Evolutionary conservation across 1,284 basidiomycete species (phyloP).

Genomic region (Takashimella tepidaria): DNA sequence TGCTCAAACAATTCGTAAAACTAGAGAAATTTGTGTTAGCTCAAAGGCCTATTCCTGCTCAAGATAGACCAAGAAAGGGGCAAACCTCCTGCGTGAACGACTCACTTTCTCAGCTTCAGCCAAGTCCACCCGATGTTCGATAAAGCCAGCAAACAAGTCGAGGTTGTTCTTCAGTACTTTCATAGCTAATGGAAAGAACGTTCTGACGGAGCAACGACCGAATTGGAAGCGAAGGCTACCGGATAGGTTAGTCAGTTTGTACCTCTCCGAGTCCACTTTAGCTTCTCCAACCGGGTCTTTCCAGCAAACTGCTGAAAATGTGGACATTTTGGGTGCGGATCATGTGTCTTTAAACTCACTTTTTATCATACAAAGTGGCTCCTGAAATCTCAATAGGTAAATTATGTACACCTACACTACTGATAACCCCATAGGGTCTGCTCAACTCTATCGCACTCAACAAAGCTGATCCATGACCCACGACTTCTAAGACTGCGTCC

Average conservation of each 20-base stretch:
- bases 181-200: conserved; percentile 68
- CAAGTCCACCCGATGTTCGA: conserved; percentile 38
- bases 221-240: conserved; percentile 33
- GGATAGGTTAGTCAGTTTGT: not conserved
- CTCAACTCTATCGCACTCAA: conserved; percentile 69
- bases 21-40: too few species aligned
- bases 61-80: too few species aligned
- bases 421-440: conserved; percentile 71
- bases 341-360: too few species aligned
- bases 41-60: too few species aligned
- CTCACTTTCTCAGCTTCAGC: conserved; percentile 39
- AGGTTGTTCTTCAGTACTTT: conserved; percentile 55
- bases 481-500: conserved; percentile 58
- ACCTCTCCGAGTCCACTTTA: too few species aligned
- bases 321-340: too few species aligned
- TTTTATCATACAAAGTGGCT: conserved; percentile 69
- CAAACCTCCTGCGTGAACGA: too few species aligned
- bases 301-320: not conserved
- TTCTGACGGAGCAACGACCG: conserved; percentile 77
- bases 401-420: conserved; percentile 64
- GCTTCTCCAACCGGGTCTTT: too few species aligned
- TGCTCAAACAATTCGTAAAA: conserved; percentile 44
- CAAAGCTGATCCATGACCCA: conserved; percentile 68
- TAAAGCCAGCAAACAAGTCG: conserved; percentile 39
- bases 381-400: conserved; percentile 39